Percentiles rank a stretch among this genome's conserved stretches.
phyloP scores from a whole-genome alignment of 805 yeast species.

The Ascoidea asiatica region DNA sequence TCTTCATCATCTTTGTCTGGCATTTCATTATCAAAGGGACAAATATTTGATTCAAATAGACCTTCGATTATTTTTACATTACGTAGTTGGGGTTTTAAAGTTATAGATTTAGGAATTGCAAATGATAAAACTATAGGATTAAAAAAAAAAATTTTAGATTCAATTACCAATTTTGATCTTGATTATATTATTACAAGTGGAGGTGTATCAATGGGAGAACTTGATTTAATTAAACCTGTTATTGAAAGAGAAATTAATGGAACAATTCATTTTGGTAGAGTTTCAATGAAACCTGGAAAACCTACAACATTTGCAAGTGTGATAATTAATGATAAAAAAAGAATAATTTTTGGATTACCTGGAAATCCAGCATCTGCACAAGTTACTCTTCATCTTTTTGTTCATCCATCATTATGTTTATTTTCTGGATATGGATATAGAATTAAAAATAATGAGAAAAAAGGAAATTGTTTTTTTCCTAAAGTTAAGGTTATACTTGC shows the following conservation, averaged over 20 bases:
- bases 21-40: slow-evolving; percentile 21
- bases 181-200: slow-evolving; percentile 39
- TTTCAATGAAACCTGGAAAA: slow-evolving; percentile 47
- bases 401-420: slow-evolving; percentile 27
- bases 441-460: too few relatives aligned
- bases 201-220: slow-evolving; percentile 49
- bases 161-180: slow-evolving; percentile 16
- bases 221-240: slow-evolving; percentile 35
- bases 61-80: slow-evolving; percentile 28
- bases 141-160: slow-evolving; percentile 13
- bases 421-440: slow-evolving; percentile 24
- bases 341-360: slow-evolving; percentile 34
- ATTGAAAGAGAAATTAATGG: slow-evolving; percentile 29
- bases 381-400: slow-evolving; percentile 34
- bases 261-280: slow-evolving; percentile 37
- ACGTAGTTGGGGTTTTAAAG: slow-evolving; percentile 21
- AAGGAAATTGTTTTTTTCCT: slow-evolving; percentile 10
- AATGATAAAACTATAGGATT: slow-evolving; percentile 23
- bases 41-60: slow-evolving; percentile 35
- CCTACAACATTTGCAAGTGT: slow-evolving; percentile 43
- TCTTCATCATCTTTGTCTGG: too few relatives aligned
- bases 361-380: slow-evolving; percentile 45
- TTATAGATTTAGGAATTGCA: slow-evolving; percentile 37
- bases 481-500: slow-evolving; percentile 22
- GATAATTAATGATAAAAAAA: slow-evolving; percentile 11